These are phyloP conservation scores for Cryptococcus depauperatus DNA, from an alignment of 1,284 basidiomycete species.

Conservation along the genomic window DNA sequence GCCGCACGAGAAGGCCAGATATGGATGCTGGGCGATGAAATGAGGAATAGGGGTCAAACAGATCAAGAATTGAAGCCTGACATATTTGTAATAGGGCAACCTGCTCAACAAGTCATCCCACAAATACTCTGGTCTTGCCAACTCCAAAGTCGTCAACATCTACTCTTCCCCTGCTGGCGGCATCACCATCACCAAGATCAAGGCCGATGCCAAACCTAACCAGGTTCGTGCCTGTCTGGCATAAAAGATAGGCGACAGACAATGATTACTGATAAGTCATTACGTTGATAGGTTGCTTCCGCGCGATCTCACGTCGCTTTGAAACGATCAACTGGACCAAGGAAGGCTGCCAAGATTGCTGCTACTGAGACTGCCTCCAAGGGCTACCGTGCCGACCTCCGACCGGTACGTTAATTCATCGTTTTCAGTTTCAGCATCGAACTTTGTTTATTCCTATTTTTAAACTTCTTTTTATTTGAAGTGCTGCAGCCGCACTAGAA, in stretches of 20 bases:
- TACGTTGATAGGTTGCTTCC: slow-evolving; percentile 28
- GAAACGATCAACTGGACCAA: slow-evolving; percentile 62
- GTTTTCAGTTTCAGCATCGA: slow-evolving; percentile 4
- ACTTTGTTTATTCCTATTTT: neutral
- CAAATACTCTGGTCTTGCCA: slow-evolving; percentile 81
- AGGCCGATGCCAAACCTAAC: slow-evolving; percentile 56
- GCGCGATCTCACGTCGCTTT: slow-evolving; percentile 50
- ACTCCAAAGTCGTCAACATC: slow-evolving; percentile 71
- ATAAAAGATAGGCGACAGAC: neutral
- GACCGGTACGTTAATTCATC: slow-evolving; percentile 50
- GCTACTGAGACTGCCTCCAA: slow-evolving; percentile 57
- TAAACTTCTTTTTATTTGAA: slow-evolving; percentile 11
- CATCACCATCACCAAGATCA: slow-evolving; percentile 61
- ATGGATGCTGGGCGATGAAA: neutral
- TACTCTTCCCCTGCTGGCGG: slow-evolving; percentile 53
- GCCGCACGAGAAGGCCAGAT: neutral
- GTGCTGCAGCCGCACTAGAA: slow-evolving; percentile 34
- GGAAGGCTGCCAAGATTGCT: slow-evolving; percentile 65
- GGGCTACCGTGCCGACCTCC: slow-evolving; percentile 75
- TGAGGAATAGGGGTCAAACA: neutral
- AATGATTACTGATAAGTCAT: neutral
- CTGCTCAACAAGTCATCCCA: slow-evolving; percentile 74
- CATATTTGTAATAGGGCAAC: too few relatives aligned
- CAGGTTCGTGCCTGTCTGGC: slow-evolving; percentile 29
- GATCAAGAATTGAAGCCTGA: neutral